A percentile compares a stretch with the other conserved stretches of the same genome.
These are phyloP conservation scores for Eimeria praecox DNA, from an alignment of 169 alveolate species.

Conservation along the genomic window DNA sequence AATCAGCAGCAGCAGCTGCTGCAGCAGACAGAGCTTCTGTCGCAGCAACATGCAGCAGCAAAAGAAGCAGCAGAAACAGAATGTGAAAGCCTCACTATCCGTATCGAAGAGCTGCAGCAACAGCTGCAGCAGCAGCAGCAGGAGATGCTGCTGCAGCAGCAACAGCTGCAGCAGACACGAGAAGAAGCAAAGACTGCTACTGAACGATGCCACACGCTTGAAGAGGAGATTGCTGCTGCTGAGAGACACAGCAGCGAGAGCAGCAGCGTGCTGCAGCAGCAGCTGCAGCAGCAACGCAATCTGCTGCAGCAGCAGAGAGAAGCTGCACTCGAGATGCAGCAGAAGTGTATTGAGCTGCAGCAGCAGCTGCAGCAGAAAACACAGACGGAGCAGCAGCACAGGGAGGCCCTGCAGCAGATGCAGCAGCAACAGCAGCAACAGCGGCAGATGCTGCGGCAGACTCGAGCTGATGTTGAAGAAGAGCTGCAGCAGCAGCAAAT, in stretches of 20 bases:
- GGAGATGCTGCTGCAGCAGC: conserved; percentile 69
- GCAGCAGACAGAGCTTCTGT: conserved; percentile 32
- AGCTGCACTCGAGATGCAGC: conserved; percentile 49
- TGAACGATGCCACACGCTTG: not conserved
- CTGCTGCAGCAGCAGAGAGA: conserved; percentile 48
- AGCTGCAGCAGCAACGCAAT: conserved; percentile 52
- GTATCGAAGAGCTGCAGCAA: conserved; percentile 8
- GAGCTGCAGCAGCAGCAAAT: conserved; percentile 69
- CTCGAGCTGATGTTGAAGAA: not conserved
- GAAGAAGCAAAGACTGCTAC: not conserved
- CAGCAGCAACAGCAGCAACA: conserved; percentile 74
- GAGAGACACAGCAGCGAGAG: conserved; percentile 48
- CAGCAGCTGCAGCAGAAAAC: conserved; percentile 56
- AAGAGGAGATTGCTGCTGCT: not conserved
- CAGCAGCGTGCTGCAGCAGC: conserved; percentile 78
- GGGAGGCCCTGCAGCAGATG: conserved; percentile 47
- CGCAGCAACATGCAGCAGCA: conserved; percentile 4
- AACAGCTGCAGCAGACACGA: not conserved
- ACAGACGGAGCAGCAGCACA: conserved; percentile 8
- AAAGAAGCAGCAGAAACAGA: conserved; percentile 61
- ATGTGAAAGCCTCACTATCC: not conserved
- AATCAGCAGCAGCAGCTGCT: conserved; percentile 72
- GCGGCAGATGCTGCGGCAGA: conserved; percentile 40
- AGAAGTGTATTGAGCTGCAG: conserved; percentile 38
- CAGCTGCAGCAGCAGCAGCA: conserved; percentile 60